Evolutionary conservation across 768 basidiomycete species (phyloP).

Genomic region (Rhizopogon vesiculosus): DNA sequence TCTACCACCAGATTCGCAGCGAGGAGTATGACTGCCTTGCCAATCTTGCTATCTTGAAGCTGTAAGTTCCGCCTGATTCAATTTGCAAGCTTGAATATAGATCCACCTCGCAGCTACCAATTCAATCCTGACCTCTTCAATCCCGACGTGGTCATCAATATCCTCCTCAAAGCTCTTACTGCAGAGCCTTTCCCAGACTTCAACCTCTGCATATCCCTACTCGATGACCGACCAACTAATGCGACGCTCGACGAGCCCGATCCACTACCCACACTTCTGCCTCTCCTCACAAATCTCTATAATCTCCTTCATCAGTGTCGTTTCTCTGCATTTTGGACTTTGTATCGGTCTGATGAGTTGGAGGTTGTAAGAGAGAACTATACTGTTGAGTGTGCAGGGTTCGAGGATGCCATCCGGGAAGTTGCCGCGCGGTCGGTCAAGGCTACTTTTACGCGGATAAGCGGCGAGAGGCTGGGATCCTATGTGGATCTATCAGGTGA

Average conservation of each 20-base stretch:
- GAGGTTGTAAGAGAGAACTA: constrained; percentile 80
- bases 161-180: constrained; percentile 88
- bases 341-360: constrained; percentile 66
- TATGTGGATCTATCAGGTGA: constrained; percentile 68
- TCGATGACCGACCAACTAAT: constrained; percentile 65
- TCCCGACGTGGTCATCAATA: constrained; percentile 89
- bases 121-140: constrained; percentile 94
- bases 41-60: constrained; percentile 90
- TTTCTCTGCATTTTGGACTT: constrained; percentile 82
- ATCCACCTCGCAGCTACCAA: constrained; percentile 63
- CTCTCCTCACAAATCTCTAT: constrained; percentile 62
- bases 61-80: constrained; percentile 43
- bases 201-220: constrained; percentile 88
- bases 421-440: constrained; percentile 75
- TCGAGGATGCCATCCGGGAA: constrained; percentile 77
- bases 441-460: constrained; percentile 74
- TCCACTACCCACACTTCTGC: constrained; percentile 68
- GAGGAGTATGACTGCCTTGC: constrained; percentile 93
- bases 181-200: constrained; percentile 89
- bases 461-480: constrained; percentile 56
- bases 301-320: constrained; percentile 77
- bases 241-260: constrained; percentile 72
- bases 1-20: constrained; percentile 88
- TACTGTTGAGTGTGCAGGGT: constrained; percentile 77
- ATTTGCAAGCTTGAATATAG: not conserved